Base-by-base conservation (phyloP, 768 basidiomycete species). In the Lentinula sp. region DNA sequence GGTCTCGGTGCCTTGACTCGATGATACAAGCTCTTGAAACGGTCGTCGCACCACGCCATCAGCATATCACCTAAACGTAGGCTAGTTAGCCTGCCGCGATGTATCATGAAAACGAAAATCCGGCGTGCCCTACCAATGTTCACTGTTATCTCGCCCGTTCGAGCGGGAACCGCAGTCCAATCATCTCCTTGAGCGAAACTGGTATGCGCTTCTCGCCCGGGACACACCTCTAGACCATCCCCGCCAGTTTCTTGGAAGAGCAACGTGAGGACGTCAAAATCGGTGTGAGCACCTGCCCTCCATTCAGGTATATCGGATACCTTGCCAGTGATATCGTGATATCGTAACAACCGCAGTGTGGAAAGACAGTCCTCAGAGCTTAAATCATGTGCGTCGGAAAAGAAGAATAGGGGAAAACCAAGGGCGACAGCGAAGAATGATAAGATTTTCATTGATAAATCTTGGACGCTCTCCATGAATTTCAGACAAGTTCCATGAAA, bases 21-120 rank as follows among this genome's bases (percentile, higher is more conserved):
- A 31, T 58, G 57, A 21, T 45, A 45, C 18, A 58, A 28, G 34
- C 57, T 58, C 15, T 58, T 58, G 57, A 58, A 58, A 11, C 57
- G 57, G 18, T 58, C 57, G 13, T 58, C 57, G 16, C 57, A 46
- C 57, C 57, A 58, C 15, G 57, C 57, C 57, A 58, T 58, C 16
- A 58, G 28, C 57, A 58, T 58, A 32, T 58, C 57, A 15, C 57
- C 57, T 58, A 35, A n/a, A 11, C 5, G 21, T 21, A 58, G 15
- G 40, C 10, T 5, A 9, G 10, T 35, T 34, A 43, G 42, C 42
- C 11, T 2, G 5, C 11, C 9, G 37, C 21, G 1, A 51, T 28
- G 10, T 11, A 32, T 18, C 32, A 16, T 21, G 23, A 16, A 16
- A 7, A 5, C 15, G 15, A 15, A 52, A 3, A 9, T 6, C 15